Base-by-base conservation (phyloP, 2,329 filamentous ascomycete genomes). In the Penicillium sp. region DNA sequence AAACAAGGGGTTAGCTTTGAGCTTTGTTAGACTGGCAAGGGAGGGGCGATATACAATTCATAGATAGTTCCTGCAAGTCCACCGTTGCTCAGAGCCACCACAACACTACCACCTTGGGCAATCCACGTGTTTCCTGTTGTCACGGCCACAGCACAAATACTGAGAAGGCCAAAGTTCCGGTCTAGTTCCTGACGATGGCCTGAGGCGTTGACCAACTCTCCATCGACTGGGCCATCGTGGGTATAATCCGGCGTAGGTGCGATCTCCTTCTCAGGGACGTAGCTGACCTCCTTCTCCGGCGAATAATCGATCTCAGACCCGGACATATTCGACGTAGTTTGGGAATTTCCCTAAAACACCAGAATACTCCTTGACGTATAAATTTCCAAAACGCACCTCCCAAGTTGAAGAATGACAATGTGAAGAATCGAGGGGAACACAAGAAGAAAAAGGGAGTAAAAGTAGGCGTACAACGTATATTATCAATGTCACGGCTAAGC, bases 71-170 rank as follows among this genome's bases (percentile, higher is more conserved):
- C 84, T 0, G 85, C 81, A 0, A 84, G 82, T 0, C 86, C 86
- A 60, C 86, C 86, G 71, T 88, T 87, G 67, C 77, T 81, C 59
- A 86, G 79, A 23, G 83, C 82, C 43, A 81, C 75, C 15, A 80
- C 77, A 40, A 88, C 79, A 53, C 84, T 86, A 13, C 85, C 85
- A 54, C 84, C 86, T 58, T 87, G 74, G 6, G 85, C 84, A 54
- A 85, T 80, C 85, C 85, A 89, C 19, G 85, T 85, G 65, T 86
- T 87, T 70, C 86, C 85, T 25, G 86, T 83, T 1, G 84, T 87
- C 50, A 88, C 72, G 0, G 83, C 85, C 46, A 85, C 78, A 25
- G 83, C 84, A 51, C 84, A 84, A 42, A 87, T 81, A 50, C 81
- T 82, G 47, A 86, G 64, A 9, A 88, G 74, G 37, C 83, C 81